Conservation (phyloP, 1,284 basidiomycete genomes). For the Apiotrichum gracile region DNA sequence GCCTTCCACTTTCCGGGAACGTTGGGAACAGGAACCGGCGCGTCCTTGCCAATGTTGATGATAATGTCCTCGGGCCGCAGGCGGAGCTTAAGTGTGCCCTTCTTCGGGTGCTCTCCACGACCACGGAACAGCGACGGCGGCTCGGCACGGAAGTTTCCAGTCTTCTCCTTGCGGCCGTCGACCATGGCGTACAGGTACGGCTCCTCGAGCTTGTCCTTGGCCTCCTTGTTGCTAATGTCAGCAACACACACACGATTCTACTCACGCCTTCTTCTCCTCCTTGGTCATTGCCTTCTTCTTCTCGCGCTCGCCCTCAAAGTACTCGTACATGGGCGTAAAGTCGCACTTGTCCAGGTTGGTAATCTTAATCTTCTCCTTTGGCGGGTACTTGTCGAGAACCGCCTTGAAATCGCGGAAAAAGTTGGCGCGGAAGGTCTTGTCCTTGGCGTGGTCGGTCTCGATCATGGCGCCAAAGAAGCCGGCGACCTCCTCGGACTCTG, state of each 20-base stretch:
- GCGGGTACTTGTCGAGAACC: conserved; percentile 73
- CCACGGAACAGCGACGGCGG: conserved; percentile 96
- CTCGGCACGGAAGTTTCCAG: conserved; percentile 97
- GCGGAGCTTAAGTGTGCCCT: conserved; percentile 88
- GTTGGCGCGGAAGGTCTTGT: conserved; percentile 85
- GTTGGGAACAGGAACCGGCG: conserved; percentile 72
- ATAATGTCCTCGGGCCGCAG: conserved; percentile 89
- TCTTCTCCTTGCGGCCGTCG: conserved; percentile 93
- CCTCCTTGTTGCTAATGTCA: conserved; percentile 58
- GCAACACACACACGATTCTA: background rate
- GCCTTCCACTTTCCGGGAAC: conserved; percentile 79
- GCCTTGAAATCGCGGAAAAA: conserved; percentile 89
- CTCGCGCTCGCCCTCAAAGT: conserved; percentile 86
- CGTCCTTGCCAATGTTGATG: conserved; percentile 78
- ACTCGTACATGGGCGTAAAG: conserved; percentile 89
- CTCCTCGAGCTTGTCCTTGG: conserved; percentile 74
- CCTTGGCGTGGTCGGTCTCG: conserved; percentile 87
- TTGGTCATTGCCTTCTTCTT: conserved; percentile 82
- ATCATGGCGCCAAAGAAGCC: conserved; percentile 92
- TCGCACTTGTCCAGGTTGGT: conserved; percentile 76
- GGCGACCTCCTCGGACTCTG: conserved; percentile 91
- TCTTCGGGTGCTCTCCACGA: conserved; percentile 96
- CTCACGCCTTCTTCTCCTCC: conserved; percentile 75
- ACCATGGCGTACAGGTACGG: conserved; percentile 80
- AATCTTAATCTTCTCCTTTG: conserved; percentile 70